A percentile compares a stretch with the other conserved stretches of the same genome.
Evolutionary conservation across 164 flowering plant species (phyloP).

Genomic region (Chimonanthus salicifolius): DNA sequence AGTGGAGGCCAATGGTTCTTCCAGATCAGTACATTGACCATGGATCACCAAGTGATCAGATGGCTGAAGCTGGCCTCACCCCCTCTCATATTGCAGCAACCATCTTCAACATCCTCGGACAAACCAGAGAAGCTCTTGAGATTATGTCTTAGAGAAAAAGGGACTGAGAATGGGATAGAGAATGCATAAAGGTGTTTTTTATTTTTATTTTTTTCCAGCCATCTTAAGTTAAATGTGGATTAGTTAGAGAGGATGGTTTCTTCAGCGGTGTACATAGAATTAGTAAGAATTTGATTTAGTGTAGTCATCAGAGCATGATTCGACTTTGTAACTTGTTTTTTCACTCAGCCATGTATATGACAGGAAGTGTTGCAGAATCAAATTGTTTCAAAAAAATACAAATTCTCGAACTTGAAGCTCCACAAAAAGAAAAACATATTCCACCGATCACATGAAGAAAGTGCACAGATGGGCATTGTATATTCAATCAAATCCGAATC

Average conservation of each 20-base stretch:
- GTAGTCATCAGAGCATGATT: not conserved
- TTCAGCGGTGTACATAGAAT: not conserved
- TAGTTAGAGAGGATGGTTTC: not conserved
- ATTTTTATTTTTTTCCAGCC: not conserved
- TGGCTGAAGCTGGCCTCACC: slow-evolving; percentile 78
- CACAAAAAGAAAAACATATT: no score
- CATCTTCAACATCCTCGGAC: slow-evolving; percentile 67
- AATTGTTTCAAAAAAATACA: no score
- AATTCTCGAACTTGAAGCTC: no score
- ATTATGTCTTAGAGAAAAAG: slow-evolving; percentile 33
- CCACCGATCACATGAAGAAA: no score
- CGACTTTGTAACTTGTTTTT: not conserved
- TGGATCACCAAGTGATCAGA: slow-evolving; percentile 76
- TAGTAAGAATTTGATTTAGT: not conserved
- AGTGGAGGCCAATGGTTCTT: slow-evolving; percentile 95
- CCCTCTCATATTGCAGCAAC: slow-evolving; percentile 89
- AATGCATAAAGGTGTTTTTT: not conserved
- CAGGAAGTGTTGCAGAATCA: no score
- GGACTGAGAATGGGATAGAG: not conserved
- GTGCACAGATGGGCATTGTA: not conserved
- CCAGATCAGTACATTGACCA: slow-evolving; percentile 94
- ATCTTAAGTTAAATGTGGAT: not conserved
- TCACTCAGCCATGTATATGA: no score
- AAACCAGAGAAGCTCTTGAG: slow-evolving; percentile 78
- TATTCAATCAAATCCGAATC: not conserved